Conservation (phyloP, 805 yeast species). For the Spathaspora girioi region DNA sequence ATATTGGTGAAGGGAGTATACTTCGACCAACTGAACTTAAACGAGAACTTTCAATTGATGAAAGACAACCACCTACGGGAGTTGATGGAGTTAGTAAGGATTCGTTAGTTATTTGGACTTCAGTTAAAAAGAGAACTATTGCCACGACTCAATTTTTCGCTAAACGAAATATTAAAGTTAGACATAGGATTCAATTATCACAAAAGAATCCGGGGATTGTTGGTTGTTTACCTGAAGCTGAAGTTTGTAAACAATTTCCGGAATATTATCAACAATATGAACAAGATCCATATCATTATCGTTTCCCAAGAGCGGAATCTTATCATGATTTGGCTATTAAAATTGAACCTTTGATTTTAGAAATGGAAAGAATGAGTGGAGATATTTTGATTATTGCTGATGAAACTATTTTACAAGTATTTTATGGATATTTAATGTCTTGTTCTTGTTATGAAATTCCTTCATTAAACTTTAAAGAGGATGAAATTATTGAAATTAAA, state of each 20-base stretch:
- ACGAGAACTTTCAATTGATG: constrained; percentile 25
- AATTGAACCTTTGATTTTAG: constrained; percentile 87
- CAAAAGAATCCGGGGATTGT: constrained; percentile 88
- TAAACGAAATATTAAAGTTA: constrained; percentile 57
- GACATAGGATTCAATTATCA: constrained; percentile 77
- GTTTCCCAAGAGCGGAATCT: constrained; percentile 90
- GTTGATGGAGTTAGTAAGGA: constrained; percentile 58
- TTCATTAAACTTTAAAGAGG: constrained; percentile 65
- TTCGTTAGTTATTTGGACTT: constrained; percentile 89
- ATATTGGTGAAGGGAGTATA: constrained; percentile 15
- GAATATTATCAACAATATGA: constrained; percentile 62
- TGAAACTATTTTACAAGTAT: constrained; percentile 81
- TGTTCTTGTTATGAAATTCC: constrained; percentile 87
- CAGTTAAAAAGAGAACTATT: constrained; percentile 78
- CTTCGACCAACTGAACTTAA: constrained; percentile 2
- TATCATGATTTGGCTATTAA: constrained; percentile 95
- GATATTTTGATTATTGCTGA: constrained; percentile 91
- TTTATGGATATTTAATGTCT: constrained; percentile 94
- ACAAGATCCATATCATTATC: constrained; percentile 86
- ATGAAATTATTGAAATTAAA: constrained; percentile 81
- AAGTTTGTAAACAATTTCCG: constrained; percentile 59
- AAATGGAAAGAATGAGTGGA: constrained; percentile 87
- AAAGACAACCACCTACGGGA: constrained; percentile 42
- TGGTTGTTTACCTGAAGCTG: constrained; percentile 61
- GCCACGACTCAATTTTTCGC: constrained; percentile 73